phyloP scores from a whole-genome alignment of 2,329 filamentous ascomycete species.

The Coniochaeta ligniaria region DNA sequence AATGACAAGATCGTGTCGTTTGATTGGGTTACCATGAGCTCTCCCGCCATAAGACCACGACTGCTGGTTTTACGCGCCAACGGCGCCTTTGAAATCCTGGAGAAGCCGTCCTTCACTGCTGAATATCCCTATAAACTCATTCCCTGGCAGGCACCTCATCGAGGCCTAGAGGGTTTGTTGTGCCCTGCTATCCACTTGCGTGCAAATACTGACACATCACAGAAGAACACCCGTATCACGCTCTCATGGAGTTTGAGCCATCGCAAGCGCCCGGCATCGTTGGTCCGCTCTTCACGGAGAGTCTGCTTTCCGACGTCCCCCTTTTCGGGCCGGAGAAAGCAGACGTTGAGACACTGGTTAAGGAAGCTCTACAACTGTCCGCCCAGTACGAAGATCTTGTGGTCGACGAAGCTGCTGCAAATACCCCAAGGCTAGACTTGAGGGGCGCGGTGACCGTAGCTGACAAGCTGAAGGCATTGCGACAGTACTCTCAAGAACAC shows the following conservation, averaged over 20 bases:
- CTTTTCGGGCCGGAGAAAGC: slow-evolving; percentile 49
- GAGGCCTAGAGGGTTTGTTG: slow-evolving; percentile 43
- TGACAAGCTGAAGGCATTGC: slow-evolving; percentile 40
- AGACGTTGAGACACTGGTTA: slow-evolving; percentile 32
- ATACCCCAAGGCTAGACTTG: slow-evolving; percentile 4
- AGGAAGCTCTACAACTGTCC: slow-evolving; percentile 29
- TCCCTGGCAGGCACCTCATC: slow-evolving; percentile 53
- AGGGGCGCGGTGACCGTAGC: slow-evolving; percentile 32
- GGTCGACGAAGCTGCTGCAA: slow-evolving; percentile 27
- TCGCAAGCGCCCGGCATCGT: slow-evolving; percentile 44
- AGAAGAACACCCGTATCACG: slow-evolving; percentile 44
- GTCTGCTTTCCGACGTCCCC: slow-evolving; percentile 44
- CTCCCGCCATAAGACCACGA: slow-evolving; percentile 47
- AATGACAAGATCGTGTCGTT: slow-evolving; percentile 59
- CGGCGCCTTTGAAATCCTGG: slow-evolving; percentile 53
- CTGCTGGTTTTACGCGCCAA: slow-evolving; percentile 53
- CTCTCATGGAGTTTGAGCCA: slow-evolving; percentile 52
- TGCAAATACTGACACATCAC: not conserved
- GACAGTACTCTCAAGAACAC: slow-evolving; percentile 24
- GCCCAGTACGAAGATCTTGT: slow-evolving; percentile 24
- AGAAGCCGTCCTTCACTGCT: slow-evolving; percentile 51
- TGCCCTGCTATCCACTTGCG: not conserved
- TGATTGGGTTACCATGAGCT: slow-evolving; percentile 57
- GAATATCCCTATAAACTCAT: slow-evolving; percentile 53
- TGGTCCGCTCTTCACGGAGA: slow-evolving; percentile 46